phyloP scores from a whole-genome alignment of 139 green algal species.

The Chlamydomonas eustigma region DNA sequence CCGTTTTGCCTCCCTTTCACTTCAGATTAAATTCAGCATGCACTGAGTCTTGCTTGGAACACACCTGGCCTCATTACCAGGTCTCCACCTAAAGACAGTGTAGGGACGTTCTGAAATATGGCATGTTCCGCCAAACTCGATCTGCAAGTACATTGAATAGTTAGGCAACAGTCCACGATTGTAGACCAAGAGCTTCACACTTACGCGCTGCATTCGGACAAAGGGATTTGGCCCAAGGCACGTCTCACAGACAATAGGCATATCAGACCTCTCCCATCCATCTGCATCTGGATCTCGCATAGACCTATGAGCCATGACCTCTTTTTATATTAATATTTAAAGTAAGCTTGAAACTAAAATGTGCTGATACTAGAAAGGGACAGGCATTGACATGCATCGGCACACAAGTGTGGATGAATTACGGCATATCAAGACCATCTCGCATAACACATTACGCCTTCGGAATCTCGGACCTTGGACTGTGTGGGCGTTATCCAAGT shows the following conservation, averaged over 20 bases:
- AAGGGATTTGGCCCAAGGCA: slow-evolving; percentile 98
- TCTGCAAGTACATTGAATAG: slow-evolving; percentile 43
- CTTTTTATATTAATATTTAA: no score
- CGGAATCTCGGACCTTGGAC: no score
- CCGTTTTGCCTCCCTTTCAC: no score
- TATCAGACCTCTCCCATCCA: slow-evolving; percentile 91
- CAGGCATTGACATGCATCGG: no score
- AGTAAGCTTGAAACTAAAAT: no score
- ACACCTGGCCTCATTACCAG: slow-evolving; percentile 70
- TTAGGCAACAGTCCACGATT: background rate
- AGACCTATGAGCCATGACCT: background rate
- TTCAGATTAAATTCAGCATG: no score
- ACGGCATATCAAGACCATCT: no score
- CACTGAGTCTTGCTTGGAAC: no score
- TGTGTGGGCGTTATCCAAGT: no score
- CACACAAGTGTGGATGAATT: no score
- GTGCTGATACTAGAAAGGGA: no score
- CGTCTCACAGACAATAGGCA: slow-evolving; percentile 96
- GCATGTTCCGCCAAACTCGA: slow-evolving; percentile 81
- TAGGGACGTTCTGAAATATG: slow-evolving; percentile 90
- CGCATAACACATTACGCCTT: no score
- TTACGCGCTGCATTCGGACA: slow-evolving; percentile 92
- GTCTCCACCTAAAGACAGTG: slow-evolving; percentile 88
- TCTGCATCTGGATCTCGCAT: slow-evolving; percentile 74
- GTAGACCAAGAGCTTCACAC: slow-evolving; percentile 2